Evolutionary conservation across 2,329 filamentous ascomycete genomes (phyloP).

Genomic region (Aspergillus aculeatinus): DNA sequence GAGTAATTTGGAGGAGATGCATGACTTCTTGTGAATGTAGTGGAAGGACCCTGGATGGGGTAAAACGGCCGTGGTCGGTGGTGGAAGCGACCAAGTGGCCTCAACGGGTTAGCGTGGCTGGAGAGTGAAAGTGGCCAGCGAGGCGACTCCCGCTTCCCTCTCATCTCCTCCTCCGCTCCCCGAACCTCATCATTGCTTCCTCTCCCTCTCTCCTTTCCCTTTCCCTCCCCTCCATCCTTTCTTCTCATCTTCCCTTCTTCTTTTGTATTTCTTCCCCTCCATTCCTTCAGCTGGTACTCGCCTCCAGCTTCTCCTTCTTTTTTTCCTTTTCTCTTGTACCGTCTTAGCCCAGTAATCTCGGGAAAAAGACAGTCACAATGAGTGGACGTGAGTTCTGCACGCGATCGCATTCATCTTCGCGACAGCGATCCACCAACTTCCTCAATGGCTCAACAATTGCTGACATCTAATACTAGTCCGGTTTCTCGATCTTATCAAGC

Average conservation of each 20-base stretch:
- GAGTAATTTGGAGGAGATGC: too few species aligned
- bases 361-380: constrained; percentile 52
- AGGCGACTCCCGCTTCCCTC: constrained; percentile 25
- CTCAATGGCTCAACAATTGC: constrained; percentile 29
- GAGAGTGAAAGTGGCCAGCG: constrained; percentile 41
- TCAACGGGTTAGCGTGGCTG: constrained; percentile 38
- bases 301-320: constrained; percentile 32
- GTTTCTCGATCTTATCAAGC: constrained; percentile 99
- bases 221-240: constrained; percentile 21
- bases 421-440: constrained; percentile 16
- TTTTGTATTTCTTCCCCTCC: constrained; percentile 23
- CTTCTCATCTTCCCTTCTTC: constrained; percentile 26
- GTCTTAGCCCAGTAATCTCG: constrained; percentile 25
- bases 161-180: constrained; percentile 25
- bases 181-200: constrained; percentile 26
- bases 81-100: constrained; percentile 40
- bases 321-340: constrained; percentile 20
- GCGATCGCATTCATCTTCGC: constrained; percentile 27
- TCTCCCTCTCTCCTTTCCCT: constrained; percentile 24
- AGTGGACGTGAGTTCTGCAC: constrained; percentile 56
- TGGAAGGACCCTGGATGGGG: background rate
- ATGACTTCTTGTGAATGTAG: too few species aligned
- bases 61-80: background rate
- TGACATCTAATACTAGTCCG: constrained; percentile 64
- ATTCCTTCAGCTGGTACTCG: constrained; percentile 37